phyloP scores from a whole-genome alignment of 2,329 filamentous ascomycete genomes.

The Paecilomyces niveus region DNA sequence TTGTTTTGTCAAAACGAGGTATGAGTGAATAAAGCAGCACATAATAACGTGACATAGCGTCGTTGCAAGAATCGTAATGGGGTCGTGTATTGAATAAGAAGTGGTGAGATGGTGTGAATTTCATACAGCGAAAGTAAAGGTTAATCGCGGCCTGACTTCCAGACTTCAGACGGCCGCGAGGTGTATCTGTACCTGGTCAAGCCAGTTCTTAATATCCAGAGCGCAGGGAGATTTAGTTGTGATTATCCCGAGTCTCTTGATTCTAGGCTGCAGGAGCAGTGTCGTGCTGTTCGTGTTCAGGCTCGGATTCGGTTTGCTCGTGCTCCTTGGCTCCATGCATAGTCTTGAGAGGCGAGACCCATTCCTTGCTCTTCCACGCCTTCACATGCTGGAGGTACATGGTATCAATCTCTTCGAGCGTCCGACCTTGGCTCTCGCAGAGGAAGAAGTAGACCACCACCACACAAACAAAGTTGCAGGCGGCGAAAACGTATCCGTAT shows the following conservation, averaged over 20 bases:
- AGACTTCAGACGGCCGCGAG: background rate
- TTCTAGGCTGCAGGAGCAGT: background rate
- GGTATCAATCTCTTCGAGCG: conserved; percentile 71
- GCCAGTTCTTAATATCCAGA: background rate
- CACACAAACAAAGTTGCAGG: conserved; percentile 59
- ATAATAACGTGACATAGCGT: background rate
- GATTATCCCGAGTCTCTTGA: background rate
- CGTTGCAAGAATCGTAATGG: no score
- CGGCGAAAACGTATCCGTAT: conserved; percentile 74
- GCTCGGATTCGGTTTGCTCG: background rate
- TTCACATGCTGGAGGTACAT: conserved; percentile 64
- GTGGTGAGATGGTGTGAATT: background rate
- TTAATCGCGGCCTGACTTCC: background rate
- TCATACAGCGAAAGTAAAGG: background rate
- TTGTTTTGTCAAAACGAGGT: background rate
- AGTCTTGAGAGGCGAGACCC: conserved; percentile 22
- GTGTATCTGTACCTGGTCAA: background rate
- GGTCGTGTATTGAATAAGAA: background rate
- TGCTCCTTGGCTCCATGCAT: background rate
- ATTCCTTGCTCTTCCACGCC: conserved; percentile 56
- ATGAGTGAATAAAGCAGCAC: background rate
- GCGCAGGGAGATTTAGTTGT: background rate
- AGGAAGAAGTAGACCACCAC: conserved; percentile 70
- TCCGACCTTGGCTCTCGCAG: conserved; percentile 64
- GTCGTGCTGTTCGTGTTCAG: background rate